Base-by-base conservation (phyloP, 1,284 basidiomycete genomes). In the Boletus smithii region DNA sequence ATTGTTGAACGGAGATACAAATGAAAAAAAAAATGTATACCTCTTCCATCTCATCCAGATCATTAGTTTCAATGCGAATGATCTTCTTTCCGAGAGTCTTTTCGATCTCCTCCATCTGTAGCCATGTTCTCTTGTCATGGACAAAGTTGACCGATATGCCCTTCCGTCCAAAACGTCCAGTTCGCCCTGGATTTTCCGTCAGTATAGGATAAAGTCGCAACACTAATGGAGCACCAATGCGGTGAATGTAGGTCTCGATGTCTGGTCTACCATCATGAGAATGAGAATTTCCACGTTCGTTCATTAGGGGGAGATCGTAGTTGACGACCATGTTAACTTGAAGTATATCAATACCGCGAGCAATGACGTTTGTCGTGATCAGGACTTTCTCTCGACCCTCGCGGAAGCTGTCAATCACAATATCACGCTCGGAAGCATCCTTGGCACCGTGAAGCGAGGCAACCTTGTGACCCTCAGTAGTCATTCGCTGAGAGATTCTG, bases 271-370 rank as follows among this genome's bases (percentile, higher is more conserved):
- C 73, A 55, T 83, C 81, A 22, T 62, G 62, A 27, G 64, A 59
- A 51, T 64, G 63, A 3, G 62, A 57, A 55, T 73, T 73, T 46
- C 75, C 74, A 14, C 83, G 78, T 60, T 88, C 85, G 60, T 80
- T 83, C 72, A 91, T 79, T 56, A 91, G 75, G 1, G 97, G 97
- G 43, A 99, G 80, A 68, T 99, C 97, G 67, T 99, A 99, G 73
- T 99, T 98, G 64, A 95, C 90, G 17, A 97, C 93, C 91, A 97
- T 94, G 74, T 98, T 99, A 56, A 99, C 97, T 74, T 98, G 95
- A 55, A 93, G 79, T 61, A 99, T 97, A 65, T 99, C 97, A 73
- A 99, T 99, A 38, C 97, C 97, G 30, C 97, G 85, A 8, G 97
- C 94, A 56, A 99, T 89, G 59, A 99, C 97, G 69, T 99, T 99